These are phyloP conservation scores for Suhomyces kilbournensis DNA, from an alignment of 805 yeast species.

Conservation along the genomic window DNA sequence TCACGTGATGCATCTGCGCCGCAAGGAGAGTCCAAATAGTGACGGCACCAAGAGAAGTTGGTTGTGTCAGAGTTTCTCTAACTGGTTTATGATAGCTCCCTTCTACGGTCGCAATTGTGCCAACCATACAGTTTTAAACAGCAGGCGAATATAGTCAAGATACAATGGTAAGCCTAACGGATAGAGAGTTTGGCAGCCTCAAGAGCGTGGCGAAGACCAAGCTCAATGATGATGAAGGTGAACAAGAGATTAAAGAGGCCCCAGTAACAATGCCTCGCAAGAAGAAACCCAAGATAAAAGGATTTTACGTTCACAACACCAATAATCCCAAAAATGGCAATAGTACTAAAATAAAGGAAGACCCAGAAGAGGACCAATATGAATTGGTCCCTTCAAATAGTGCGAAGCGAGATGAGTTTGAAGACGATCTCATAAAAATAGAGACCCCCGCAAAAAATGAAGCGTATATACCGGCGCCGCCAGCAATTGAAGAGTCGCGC, in stretches of 20 bases:
- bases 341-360: neutral
- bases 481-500: neutral
- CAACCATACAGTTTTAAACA: neutral
- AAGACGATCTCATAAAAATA: conserved; percentile 1
- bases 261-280: neutral
- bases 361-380: neutral
- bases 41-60: neutral
- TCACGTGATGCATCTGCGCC: neutral
- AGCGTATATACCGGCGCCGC: neutral
- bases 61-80: neutral
- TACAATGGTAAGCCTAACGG: neutral
- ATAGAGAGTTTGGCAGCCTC: neutral
- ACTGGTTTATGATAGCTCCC: neutral
- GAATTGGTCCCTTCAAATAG: neutral
- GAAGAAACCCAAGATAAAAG: neutral
- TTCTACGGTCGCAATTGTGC: neutral
- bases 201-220: neutral
- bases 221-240: neutral
- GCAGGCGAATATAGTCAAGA: neutral
- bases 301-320: conserved; percentile 1
- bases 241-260: neutral
- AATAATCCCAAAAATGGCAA: neutral
- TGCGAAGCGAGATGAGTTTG: neutral
- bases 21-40: neutral
- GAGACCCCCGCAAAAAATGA: neutral